phyloP scores from a whole-genome alignment of 1,284 basidiomycete genomes.

The Melampsora medusae region DNA sequence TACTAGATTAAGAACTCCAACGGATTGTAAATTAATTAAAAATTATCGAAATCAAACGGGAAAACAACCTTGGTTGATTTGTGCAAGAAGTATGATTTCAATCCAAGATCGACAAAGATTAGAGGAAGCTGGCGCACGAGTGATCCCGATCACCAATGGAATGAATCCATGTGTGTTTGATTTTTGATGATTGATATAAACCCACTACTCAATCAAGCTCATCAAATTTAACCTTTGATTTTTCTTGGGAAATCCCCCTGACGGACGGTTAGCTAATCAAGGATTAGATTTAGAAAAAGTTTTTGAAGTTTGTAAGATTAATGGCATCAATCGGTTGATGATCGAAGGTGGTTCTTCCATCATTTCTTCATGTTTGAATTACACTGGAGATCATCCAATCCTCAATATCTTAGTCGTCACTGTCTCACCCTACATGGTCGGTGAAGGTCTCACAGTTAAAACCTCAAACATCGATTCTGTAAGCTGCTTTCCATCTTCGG shows the following conservation, averaged over 20 bases:
- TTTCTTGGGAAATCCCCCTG: background rate
- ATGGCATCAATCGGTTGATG: slow-evolving; percentile 76
- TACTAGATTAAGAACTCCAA: slow-evolving; percentile 66
- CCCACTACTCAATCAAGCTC: background rate
- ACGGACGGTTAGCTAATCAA: slow-evolving; percentile 56
- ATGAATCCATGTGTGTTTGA: slow-evolving; percentile 42
- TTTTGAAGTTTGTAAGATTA: slow-evolving; percentile 61
- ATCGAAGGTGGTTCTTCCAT: slow-evolving; percentile 87
- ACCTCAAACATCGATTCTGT: slow-evolving; percentile 54
- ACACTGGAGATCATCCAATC: slow-evolving; percentile 50
- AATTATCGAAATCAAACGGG: slow-evolving; percentile 67
- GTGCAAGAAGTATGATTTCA: slow-evolving; percentile 52
- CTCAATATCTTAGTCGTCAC: slow-evolving; percentile 77
- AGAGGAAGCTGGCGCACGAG: slow-evolving; percentile 56
- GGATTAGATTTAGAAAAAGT: slow-evolving; percentile 61
- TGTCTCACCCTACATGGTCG: slow-evolving; percentile 75
- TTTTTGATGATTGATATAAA: background rate
- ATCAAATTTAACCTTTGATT: background rate
- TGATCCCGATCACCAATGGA: slow-evolving; percentile 59
- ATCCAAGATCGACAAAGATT: slow-evolving; percentile 51
- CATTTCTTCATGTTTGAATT: slow-evolving; percentile 71
- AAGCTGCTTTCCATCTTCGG: slow-evolving; percentile 41
- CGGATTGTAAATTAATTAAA: slow-evolving; percentile 69
- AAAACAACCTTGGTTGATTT: slow-evolving; percentile 73
- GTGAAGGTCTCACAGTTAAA: slow-evolving; percentile 63